Evolutionary conservation across 179 eudicot species (phyloP).

Genomic region (Drosera spatulata): DNA sequence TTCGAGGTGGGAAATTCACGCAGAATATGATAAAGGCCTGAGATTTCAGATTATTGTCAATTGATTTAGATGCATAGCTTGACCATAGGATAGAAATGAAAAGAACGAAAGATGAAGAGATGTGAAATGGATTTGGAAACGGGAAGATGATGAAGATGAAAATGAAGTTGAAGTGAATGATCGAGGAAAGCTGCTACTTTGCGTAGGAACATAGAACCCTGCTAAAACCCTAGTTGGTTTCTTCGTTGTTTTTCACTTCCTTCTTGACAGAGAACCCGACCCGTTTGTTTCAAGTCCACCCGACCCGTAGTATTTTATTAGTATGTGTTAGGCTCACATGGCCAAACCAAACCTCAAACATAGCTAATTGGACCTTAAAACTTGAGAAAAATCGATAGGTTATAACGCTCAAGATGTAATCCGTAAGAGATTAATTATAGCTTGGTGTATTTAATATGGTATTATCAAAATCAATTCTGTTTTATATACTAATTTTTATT

Average conservation of each 20-base stretch:
- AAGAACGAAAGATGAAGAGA: neutral
- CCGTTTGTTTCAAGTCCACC: neutral
- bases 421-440: too few relatives aligned
- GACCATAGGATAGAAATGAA: neutral
- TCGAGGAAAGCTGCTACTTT: neutral
- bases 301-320: too few relatives aligned
- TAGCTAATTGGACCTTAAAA: too few relatives aligned
- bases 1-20: neutral
- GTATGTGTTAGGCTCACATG: too few relatives aligned
- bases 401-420: too few relatives aligned
- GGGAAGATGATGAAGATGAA: neutral
- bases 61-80: neutral
- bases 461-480: too few relatives aligned
- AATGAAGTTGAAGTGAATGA: neutral
- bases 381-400: too few relatives aligned
- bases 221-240: conserved; percentile 23
- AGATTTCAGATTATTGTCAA: neutral
- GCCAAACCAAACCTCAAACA: too few relatives aligned
- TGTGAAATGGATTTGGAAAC: neutral
- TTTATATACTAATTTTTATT: too few relatives aligned
- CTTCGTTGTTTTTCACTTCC: neutral
- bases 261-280: neutral
- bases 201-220: conserved; percentile 6
- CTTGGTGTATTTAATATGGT: too few relatives aligned
- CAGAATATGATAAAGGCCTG: neutral